These are phyloP conservation scores for Chenopodium formosanum DNA, from an alignment of 148 eudicot species.

Conservation along the genomic window DNA sequence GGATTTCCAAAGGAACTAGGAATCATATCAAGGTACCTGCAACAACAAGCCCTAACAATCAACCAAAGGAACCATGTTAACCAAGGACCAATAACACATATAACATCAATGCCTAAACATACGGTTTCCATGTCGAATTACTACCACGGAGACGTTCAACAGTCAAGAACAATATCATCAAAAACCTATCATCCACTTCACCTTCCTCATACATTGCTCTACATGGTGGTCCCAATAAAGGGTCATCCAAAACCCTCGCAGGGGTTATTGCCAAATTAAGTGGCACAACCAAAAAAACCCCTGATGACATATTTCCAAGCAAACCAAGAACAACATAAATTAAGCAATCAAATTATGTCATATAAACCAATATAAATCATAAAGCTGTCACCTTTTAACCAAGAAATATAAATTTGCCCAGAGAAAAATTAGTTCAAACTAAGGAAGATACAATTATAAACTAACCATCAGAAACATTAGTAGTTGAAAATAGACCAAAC, in stretches of 20 bases:
- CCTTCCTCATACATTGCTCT: slow-evolving; percentile 82
- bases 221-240: slow-evolving; percentile 71
- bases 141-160: slow-evolving; percentile 74
- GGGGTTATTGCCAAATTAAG: slow-evolving; percentile 93
- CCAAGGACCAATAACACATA: neutral
- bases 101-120: slow-evolving; percentile 32
- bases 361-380: neutral
- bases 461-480: slow-evolving; percentile 60
- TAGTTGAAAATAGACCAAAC: slow-evolving; percentile 64
- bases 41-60: neutral
- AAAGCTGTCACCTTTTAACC: no score
- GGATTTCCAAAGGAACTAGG: slow-evolving; percentile 77
- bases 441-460: neutral
- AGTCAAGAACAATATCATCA: slow-evolving; percentile 73
- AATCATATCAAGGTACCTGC: slow-evolving; percentile 86
- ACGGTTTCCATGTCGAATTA: slow-evolving; percentile 96
- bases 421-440: no score
- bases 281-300: slow-evolving; percentile 75
- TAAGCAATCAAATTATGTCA: neutral
- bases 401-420: no score
- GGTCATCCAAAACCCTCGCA: slow-evolving; percentile 87
- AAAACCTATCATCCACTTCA: slow-evolving; percentile 85
- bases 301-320: slow-evolving; percentile 30
- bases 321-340: neutral
- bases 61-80: slow-evolving; percentile 4